Base-by-base conservation (phyloP, 2,329 filamentous ascomycete species). In the Pleomassaria siparia region DNA sequence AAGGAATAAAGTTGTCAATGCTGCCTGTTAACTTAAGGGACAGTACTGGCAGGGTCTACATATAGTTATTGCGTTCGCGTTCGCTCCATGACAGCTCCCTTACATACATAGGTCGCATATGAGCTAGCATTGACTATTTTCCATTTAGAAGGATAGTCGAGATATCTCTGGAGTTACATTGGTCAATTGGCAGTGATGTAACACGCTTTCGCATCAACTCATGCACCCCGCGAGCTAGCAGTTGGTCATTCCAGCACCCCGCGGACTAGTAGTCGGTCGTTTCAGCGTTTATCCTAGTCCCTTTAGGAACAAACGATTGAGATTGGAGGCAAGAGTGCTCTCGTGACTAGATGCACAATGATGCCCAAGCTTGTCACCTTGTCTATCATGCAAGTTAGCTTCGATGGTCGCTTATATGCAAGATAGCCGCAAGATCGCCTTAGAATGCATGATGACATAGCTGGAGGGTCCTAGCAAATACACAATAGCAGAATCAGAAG, bases 131-230 rank as follows among this genome's bases (percentile, higher is more conserved):
- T 28, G 8, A 12, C 12, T 28, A 12, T 28, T 12, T 7, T 28
- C 25, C n/a, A n/a, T n/a, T n/a, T n/a, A n/a, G n/a, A n/a, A n/a
- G n/a, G n/a, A n/a, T n/a, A n/a, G 29, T n/a, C 15, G 29, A 5
- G 29, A 11, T 10, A 15, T 25, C 37, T 26, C 21, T 25, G 22
- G 16, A 8, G 16, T 16, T 43, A 15, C 11, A 43, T 43, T 43
- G 25, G 39, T 16, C 15, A 18, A 32, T 22, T 11, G 9, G 21
- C 13, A 21, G 25, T 43, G 40, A 48, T 48, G 41, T 25, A 39
- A 35, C 30, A 39, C 30, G 40, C 40, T 32, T 13, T 32, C n/a
- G 46, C 29, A 26, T 33, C 32, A 12, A 39, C 37, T 21, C 37
- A 49, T 43, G 29, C 13, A 32, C 29, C 29, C 29, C 29, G 29